These are phyloP conservation scores for Ustilago esculenta DNA, from an alignment of 1,284 basidiomycete genomes.

Conservation along the genomic window DNA sequence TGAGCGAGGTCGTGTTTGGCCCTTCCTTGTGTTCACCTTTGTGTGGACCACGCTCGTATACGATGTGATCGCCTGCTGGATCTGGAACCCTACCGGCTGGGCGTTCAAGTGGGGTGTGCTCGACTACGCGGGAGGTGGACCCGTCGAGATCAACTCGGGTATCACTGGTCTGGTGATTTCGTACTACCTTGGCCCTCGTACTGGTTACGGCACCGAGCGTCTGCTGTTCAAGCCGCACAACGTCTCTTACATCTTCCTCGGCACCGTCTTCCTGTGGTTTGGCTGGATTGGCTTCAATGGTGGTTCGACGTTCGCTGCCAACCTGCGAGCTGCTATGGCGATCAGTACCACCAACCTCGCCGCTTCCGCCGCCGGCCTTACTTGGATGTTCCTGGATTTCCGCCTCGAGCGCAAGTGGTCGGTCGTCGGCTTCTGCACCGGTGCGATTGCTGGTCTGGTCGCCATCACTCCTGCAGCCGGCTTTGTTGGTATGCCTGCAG, in stretches of 20 bases:
- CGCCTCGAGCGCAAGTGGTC: conserved; percentile 84
- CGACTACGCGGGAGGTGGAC: conserved; percentile 91
- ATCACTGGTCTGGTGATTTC: conserved; percentile 86
- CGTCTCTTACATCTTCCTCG: conserved; percentile 86
- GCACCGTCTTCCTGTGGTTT: conserved; percentile 89
- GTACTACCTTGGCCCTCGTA: conserved; percentile 86
- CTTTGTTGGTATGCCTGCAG: conserved; percentile 74
- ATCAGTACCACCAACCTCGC: conserved; percentile 83
- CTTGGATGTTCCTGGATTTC: conserved; percentile 90
- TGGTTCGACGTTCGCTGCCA: conserved; percentile 85
- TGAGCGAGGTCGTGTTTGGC: conserved; percentile 85
- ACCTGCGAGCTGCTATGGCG: conserved; percentile 85
- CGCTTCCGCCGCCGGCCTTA: conserved; percentile 79
- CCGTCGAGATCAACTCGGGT: conserved; percentile 91
- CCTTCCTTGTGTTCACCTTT: conserved; percentile 87
- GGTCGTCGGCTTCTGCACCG: conserved; percentile 59
- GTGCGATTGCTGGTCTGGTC: conserved; percentile 69
- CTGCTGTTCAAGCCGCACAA: conserved; percentile 92
- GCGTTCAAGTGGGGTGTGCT: conserved; percentile 88
- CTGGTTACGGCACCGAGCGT: conserved; percentile 87
- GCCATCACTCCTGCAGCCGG: conserved; percentile 68
- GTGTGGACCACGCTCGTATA: conserved; percentile 81
- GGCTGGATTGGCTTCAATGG: conserved; percentile 97
- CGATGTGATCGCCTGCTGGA: conserved; percentile 71
- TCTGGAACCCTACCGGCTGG: conserved; percentile 92